Base-by-base conservation (phyloP, 257 asterid genomes). In the Linaria vulgaris region DNA sequence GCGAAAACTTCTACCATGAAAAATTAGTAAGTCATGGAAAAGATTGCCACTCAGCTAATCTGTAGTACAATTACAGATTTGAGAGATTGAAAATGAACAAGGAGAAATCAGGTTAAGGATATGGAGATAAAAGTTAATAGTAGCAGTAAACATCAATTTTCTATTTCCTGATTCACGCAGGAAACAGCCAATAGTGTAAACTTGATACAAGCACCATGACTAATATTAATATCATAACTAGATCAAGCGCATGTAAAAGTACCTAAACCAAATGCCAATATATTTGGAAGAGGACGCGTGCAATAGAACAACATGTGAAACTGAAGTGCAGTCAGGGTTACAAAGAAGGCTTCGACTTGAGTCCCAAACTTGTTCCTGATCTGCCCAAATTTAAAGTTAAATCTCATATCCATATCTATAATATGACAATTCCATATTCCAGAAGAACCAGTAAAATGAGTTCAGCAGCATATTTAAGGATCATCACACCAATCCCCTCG, bases 231-330 rank as follows among this genome's bases (percentile, higher is more conserved):
- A 59, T 51, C 21, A 61, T 59, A 51, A 56, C 16, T 43, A 55
- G 62, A 63, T 69, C 60, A 22, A 61, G 51, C 23, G 71, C 56
- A 69, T n/a, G 63, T 15, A 49, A 59, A 51, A 72, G 65, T 75
- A 92, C 99, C 99, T 82, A 89, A 73, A 63, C 94, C 88, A 85
- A 89, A 83, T 17, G 99, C 99, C 70, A 89, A 77, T 72, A 87
- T 69, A 59, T 92, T 92, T 59, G 99, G 99, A 78, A 92, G 99
- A 34, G 99, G 94, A 23, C 99, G 95, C 0, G 99, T 76, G 86
- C 96, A 85, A 76, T 92, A 92, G 83, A 92, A 92, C 81, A 92
- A 75, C 78, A 80, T 60, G 85, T 92, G 99, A 74, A 92, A 92
- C 79, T 92, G 97, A 72, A 83, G 63, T 0, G 85, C 84, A n/a